Percentiles rank a stretch among this genome's conserved stretches.
phyloP scores from a whole-genome alignment of 768 basidiomycete species.

The Russula griseocarnosa region DNA sequence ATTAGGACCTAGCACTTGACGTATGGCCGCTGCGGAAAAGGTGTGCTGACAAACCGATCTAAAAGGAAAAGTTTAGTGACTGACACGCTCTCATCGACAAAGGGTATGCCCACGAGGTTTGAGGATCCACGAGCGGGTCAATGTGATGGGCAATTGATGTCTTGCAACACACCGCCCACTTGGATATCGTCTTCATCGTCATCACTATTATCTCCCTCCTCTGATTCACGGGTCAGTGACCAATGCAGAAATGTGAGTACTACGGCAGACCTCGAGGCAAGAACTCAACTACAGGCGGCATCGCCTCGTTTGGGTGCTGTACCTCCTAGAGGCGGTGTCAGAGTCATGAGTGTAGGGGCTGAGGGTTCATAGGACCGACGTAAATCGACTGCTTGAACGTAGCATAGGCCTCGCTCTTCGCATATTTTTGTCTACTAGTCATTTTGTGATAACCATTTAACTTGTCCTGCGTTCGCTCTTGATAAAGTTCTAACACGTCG shows the following conservation, averaged over 20 bases:
- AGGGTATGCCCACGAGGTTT: conserved; percentile 65
- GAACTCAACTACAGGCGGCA: conserved; percentile 75
- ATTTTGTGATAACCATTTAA: conserved; percentile 49
- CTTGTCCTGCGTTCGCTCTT: conserved; percentile 41
- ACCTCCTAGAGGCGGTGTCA: conserved; percentile 50
- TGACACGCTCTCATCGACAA: conserved; percentile 5
- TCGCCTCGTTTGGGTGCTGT: conserved; percentile 56
- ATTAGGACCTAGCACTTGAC: conserved; percentile 50
- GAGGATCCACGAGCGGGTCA: conserved; percentile 65
- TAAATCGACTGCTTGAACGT: conserved; percentile 61
- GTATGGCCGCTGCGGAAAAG: conserved; percentile 71
- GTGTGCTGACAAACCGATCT: conserved; percentile 76
- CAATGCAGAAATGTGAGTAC: not conserved
- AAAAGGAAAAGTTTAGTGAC: conserved; percentile 14
- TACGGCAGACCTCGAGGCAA: conserved; percentile 58
- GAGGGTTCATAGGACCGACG: conserved; percentile 30
- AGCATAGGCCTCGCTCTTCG: conserved; percentile 54
- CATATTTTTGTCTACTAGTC: conserved; percentile 79
- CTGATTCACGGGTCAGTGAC: conserved; percentile 39
- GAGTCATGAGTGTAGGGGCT: not conserved
- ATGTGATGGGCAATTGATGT: conserved; percentile 82
- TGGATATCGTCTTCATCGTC: conserved; percentile 86
- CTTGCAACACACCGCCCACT: conserved; percentile 79
- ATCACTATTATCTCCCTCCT: conserved; percentile 76
- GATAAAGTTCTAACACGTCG: conserved; percentile 50